Percentiles rank a stretch among this genome's conserved stretches.
Evolutionary conservation across 306 rosid genomes (phyloP).

Genomic region (Vigna hirtella): DNA sequence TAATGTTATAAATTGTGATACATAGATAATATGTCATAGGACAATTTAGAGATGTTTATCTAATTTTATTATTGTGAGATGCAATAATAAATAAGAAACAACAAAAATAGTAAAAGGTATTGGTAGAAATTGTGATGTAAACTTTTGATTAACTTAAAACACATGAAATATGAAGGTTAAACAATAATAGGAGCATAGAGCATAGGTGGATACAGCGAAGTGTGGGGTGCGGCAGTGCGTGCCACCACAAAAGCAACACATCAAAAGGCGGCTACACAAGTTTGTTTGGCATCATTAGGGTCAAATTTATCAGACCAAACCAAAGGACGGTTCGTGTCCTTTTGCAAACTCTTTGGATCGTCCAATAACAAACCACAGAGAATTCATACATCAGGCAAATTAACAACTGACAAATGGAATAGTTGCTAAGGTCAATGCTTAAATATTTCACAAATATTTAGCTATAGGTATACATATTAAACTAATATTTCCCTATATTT

Average conservation of each 20-base stretch:
- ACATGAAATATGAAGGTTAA: not conserved
- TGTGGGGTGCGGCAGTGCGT: conserved; percentile 31
- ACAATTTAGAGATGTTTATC: too few relatives aligned
- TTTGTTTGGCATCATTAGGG: not conserved
- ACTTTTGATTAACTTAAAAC: not conserved
- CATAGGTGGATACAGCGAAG: conserved; percentile 13
- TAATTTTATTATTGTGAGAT: too few relatives aligned
- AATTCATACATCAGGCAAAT: too few relatives aligned
- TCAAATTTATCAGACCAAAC: not conserved
- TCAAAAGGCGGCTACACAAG: conserved; percentile 11
- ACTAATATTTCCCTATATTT: too few relatives aligned
- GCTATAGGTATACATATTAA: too few relatives aligned
- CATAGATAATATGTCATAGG: too few relatives aligned
- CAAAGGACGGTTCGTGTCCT: not conserved
- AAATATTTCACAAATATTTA: too few relatives aligned
- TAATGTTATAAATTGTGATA: too few relatives aligned
- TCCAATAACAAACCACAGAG: not conserved
- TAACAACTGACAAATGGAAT: too few relatives aligned
- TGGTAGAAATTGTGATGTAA: not conserved
- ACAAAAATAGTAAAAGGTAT: too few relatives aligned
- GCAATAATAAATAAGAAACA: too few relatives aligned
- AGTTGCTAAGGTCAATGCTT: too few relatives aligned
- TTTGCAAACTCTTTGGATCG: not conserved
- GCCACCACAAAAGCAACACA: conserved; percentile 39
- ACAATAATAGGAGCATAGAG: not conserved